Evolutionary conservation across 2,329 filamentous ascomycete genomes (phyloP).

Genomic region (Penicillium verrucosum): DNA sequence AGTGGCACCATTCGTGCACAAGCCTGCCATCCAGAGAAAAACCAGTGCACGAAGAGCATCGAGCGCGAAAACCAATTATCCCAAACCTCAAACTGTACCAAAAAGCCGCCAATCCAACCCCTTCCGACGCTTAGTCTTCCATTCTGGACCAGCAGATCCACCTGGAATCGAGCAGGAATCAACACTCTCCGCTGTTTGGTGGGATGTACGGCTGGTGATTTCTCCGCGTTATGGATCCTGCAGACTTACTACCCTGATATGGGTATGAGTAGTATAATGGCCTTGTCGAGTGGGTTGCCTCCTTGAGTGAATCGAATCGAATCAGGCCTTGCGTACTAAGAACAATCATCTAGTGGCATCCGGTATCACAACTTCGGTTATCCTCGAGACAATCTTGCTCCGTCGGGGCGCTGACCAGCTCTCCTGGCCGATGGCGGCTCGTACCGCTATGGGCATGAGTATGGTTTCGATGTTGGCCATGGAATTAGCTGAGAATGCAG

Average conservation of each 20-base stretch:
- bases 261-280: constrained; percentile 52
- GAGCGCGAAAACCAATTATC: not conserved
- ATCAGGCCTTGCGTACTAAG: not conserved
- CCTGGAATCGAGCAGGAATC: constrained; percentile 52
- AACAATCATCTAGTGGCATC: constrained; percentile 45
- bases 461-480: constrained; percentile 59
- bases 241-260: constrained; percentile 49
- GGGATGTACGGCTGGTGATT: constrained; percentile 57
- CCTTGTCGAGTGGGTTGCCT: constrained; percentile 48
- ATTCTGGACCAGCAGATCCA: constrained; percentile 38
- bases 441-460: constrained; percentile 58
- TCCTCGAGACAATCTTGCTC: constrained; percentile 54
- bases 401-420: constrained; percentile 49
- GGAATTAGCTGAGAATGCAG: constrained; percentile 54
- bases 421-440: constrained; percentile 47
- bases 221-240: constrained; percentile 55
- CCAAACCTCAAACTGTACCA: not conserved
- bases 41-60: not conserved
- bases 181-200: constrained; percentile 57
- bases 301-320: not conserved
- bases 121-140: not conserved
- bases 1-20: not conserved
- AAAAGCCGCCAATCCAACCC: not conserved
- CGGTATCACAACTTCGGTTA: constrained; percentile 52
- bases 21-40: constrained; percentile 1